Percentiles rank a stretch among this genome's conserved stretches.
phyloP scores from a whole-genome alignment of 257 asterid species.

The Voacanga thouarsii region DNA sequence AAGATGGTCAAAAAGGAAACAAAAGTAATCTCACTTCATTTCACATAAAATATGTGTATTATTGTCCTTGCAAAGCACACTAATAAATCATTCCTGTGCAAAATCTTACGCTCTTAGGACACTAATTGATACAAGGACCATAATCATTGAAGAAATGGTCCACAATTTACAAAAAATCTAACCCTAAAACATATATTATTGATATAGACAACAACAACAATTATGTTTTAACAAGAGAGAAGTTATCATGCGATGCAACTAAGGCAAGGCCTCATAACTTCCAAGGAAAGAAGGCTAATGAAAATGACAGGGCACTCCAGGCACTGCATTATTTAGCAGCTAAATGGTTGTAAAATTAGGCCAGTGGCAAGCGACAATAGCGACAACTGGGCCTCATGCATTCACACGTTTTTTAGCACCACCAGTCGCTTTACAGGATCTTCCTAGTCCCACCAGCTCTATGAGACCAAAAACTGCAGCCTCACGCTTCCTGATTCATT shows the following conservation, averaged over 20 bases:
- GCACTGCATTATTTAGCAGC: conserved; percentile 30
- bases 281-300: conserved; percentile 17
- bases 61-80: background rate
- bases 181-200: conserved; percentile 8
- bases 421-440: conserved; percentile 6
- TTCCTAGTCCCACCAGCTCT: conserved; percentile 25
- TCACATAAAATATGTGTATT: background rate
- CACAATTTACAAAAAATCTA: background rate
- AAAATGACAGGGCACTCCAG: conserved; percentile 48
- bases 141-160: background rate
- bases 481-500: conserved; percentile 15
- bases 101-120: background rate
- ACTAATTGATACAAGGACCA: background rate
- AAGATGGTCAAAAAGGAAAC: conserved; percentile 8
- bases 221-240: background rate
- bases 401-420: conserved; percentile 7
- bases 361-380: conserved; percentile 50
- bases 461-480: conserved; percentile 15
- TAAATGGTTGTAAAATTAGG: conserved; percentile 19
- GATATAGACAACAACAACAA: background rate
- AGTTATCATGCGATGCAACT: background rate
- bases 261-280: background rate
- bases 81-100: background rate
- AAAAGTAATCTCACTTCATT: background rate
- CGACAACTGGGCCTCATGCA: conserved; percentile 29